A percentile compares a stretch with the other conserved stretches of the same genome.
Evolutionary conservation across 2,329 filamentous ascomycete genomes (phyloP).

Genomic region (Cordyceps pruinosa): DNA sequence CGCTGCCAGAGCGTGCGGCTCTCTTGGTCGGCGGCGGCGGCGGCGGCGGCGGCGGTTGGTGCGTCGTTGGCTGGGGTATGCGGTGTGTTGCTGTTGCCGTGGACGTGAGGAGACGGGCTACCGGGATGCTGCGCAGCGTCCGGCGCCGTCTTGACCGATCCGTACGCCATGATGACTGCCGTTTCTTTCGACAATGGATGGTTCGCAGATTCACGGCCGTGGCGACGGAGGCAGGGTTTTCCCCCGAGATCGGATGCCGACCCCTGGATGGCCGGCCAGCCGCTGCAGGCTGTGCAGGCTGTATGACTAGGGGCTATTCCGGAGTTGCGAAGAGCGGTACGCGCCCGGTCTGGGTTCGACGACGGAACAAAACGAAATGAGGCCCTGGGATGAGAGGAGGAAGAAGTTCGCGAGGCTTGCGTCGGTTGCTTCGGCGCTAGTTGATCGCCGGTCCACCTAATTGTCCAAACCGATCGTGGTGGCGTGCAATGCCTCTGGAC

Average conservation of each 20-base stretch:
- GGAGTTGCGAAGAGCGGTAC: no score
- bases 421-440: neutral
- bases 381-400: no score
- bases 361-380: no score
- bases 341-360: no score
- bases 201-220: neutral
- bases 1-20: neutral
- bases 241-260: no score
- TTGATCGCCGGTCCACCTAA: neutral
- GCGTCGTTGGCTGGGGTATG: neutral
- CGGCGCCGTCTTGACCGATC: neutral
- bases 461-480: neutral
- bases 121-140: neutral
- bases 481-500: no score
- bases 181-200: neutral
- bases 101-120: neutral
- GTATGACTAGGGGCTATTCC: no score
- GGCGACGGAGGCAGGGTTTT: neutral
- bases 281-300: no score
- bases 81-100: neutral
- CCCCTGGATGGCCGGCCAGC: no score
- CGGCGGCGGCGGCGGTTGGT: neutral
- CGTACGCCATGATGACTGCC: conserved; percentile 6
- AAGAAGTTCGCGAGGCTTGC: neutral
- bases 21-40: neutral